These are phyloP conservation scores for Paralagenidium karlingii DNA, from an alignment of 352 stramenopile genomes.

Conservation along the genomic window DNA sequence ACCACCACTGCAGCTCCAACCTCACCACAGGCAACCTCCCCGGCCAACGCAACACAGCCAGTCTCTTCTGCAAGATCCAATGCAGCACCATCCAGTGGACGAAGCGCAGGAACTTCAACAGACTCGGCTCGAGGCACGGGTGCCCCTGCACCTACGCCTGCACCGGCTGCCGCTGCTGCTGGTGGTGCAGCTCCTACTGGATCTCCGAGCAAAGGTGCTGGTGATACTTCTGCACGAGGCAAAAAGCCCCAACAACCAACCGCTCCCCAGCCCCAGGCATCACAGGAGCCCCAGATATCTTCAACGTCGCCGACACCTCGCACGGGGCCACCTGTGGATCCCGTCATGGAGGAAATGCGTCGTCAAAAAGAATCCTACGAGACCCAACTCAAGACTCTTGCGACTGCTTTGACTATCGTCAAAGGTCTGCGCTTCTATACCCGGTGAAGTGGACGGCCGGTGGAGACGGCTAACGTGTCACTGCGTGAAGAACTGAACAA, in stretches of 20 bases:
- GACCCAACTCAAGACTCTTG: constrained; percentile 36
- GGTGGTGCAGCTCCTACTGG: too few relatives aligned
- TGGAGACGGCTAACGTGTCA: not conserved
- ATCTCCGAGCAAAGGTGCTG: too few relatives aligned
- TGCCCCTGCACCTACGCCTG: too few relatives aligned
- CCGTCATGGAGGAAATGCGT: constrained; percentile 7
- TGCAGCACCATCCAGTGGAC: too few relatives aligned
- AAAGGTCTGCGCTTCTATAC: constrained; percentile 19
- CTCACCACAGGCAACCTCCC: constrained; percentile 4
- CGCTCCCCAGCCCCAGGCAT: too few relatives aligned
- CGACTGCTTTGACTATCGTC: constrained; percentile 20
- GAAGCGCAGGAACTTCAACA: too few relatives aligned
- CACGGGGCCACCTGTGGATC: constrained; percentile 6
- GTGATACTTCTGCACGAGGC: too few relatives aligned
- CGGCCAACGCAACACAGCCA: not conserved
- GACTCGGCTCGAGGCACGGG: too few relatives aligned
- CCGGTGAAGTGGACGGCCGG: not conserved
- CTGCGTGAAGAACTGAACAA: constrained; percentile 27
- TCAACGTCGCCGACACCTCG: too few relatives aligned
- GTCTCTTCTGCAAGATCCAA: not conserved
- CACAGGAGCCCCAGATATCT: too few relatives aligned
- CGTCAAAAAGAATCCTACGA: constrained; percentile 26
- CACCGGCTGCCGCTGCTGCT: too few relatives aligned
- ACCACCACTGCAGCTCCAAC: constrained; percentile 1
- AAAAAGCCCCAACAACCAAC: too few relatives aligned